A percentile compares a stretch with the other conserved stretches of the same genome.
Conservation (phyloP, 2,329 filamentous ascomycete species). For the Hyphodiscus sp. region DNA sequence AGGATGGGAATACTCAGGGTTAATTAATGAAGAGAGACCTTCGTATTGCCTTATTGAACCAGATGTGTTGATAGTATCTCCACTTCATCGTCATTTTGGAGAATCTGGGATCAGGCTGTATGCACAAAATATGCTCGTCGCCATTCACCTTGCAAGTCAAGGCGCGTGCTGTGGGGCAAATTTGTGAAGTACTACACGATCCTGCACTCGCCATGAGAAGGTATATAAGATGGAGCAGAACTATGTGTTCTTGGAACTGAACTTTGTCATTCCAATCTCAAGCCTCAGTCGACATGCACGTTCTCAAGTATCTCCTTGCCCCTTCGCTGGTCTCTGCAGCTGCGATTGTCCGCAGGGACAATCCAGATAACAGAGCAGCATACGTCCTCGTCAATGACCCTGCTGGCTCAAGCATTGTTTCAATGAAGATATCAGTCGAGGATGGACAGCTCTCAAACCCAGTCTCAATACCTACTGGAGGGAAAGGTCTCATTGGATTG, state of each 20-base stretch:
- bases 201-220: neutral
- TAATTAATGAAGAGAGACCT: neutral
- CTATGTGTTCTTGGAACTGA: neutral
- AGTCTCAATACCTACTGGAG: constrained; percentile 38
- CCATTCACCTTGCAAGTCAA: neutral
- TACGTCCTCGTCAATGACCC: constrained; percentile 50
- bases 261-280: neutral
- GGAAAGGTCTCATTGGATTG: constrained; percentile 38
- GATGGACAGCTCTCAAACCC: constrained; percentile 42
- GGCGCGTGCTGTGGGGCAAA: neutral
- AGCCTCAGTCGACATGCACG: neutral
- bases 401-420: constrained; percentile 39
- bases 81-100: neutral
- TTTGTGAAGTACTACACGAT: neutral
- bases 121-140: neutral
- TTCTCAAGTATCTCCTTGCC: neutral
- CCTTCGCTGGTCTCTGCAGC: neutral
- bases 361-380: constrained; percentile 30
- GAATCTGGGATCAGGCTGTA: neutral
- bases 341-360: neutral
- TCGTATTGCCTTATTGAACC: neutral
- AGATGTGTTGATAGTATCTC: neutral
- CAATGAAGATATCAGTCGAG: constrained; percentile 36
- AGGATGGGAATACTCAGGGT: neutral
- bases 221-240: neutral